These are phyloP conservation scores for Fagopyrum esculentum DNA, from an alignment of 148 eudicot genomes.

Conservation along the genomic window DNA sequence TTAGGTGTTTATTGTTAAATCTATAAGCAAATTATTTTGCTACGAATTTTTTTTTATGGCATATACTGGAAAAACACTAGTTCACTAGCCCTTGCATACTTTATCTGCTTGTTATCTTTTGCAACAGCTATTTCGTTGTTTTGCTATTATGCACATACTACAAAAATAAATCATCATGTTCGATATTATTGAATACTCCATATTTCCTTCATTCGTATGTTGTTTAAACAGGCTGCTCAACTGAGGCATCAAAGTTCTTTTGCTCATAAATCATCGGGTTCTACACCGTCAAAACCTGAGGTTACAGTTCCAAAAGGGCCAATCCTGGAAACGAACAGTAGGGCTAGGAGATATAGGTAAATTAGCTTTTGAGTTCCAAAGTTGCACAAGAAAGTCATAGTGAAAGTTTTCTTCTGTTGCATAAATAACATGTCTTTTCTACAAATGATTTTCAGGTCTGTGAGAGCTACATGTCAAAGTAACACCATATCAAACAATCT, in stretches of 20 bases:
- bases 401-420: neutral
- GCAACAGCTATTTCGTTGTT: neutral
- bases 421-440: neutral
- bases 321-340: constrained; percentile 51
- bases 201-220: neutral
- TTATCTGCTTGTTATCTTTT: neutral
- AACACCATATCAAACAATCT: constrained; percentile 2
- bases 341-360: constrained; percentile 66
- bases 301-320: constrained; percentile 71
- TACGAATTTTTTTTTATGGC: too few species aligned
- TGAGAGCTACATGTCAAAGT: neutral
- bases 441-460: constrained; percentile 2
- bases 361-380: neutral
- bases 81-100: neutral
- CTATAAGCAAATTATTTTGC: neutral
- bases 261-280: constrained; percentile 16
- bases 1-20: too few species aligned
- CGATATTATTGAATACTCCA: neutral
- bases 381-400: neutral
- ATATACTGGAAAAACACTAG: neutral
- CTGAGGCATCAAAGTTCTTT: constrained; percentile 12
- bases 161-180: neutral
- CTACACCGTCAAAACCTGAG: constrained; percentile 29
- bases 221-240: constrained; percentile 11
- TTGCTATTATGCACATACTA: neutral